Percentiles rank a stretch among this genome's conserved stretches.
Evolutionary conservation across 495 filamentous ascomycete genomes (phyloP).

Genomic region (Aspergillus cavernicola): DNA sequence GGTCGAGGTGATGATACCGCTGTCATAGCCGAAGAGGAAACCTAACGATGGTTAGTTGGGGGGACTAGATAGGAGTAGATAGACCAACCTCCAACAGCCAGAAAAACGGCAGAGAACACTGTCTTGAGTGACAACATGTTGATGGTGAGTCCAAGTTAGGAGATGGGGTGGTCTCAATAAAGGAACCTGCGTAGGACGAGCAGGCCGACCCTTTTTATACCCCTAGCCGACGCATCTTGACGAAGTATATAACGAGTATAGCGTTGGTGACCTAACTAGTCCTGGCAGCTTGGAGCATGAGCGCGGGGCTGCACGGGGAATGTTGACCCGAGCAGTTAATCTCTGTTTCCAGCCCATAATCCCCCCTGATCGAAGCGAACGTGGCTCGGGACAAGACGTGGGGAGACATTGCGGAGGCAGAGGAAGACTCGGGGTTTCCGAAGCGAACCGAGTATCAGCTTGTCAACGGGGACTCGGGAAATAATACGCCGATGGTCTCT

Average conservation of each 20-base stretch:
- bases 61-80: not conserved
- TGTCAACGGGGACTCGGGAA: not conserved
- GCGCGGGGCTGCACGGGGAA: not conserved
- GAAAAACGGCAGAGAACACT: conserved; percentile 23
- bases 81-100: conserved; percentile 25
- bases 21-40: conserved; percentile 34
- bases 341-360: too few relatives aligned
- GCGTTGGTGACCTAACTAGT: too few relatives aligned
- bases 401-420: not conserved
- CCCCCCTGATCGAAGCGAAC: too few relatives aligned
- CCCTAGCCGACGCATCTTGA: too few relatives aligned
- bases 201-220: too few relatives aligned
- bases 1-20: conserved; percentile 39
- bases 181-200: too few relatives aligned
- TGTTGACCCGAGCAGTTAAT: not conserved
- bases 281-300: too few relatives aligned
- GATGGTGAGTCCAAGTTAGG: not conserved
- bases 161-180: too few relatives aligned
- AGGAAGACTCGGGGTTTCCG: not conserved
- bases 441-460: not conserved
- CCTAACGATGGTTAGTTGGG: conserved; percentile 5
- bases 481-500: not conserved
- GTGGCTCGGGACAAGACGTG: not conserved
- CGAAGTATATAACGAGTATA: too few relatives aligned
- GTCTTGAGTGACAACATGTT: conserved; percentile 19